phyloP scores from a whole-genome alignment of 2,329 filamentous ascomycete genomes.

The Penicillium sp. region DNA sequence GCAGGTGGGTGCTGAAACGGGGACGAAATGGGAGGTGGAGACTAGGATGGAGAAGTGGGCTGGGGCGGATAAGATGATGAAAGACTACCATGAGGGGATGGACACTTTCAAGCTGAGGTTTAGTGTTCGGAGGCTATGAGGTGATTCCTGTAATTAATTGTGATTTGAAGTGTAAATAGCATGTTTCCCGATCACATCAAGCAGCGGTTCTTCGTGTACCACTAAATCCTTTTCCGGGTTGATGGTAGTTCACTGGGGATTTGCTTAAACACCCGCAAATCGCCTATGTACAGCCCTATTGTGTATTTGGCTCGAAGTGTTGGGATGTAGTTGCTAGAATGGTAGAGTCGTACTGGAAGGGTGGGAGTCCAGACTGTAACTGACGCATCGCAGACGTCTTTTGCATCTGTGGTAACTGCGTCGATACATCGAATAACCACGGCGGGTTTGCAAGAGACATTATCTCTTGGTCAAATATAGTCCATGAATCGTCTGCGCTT shows the following conservation, averaged over 20 bases:
- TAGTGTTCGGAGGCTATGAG: slow-evolving; percentile 10
- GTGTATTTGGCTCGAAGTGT: background rate
- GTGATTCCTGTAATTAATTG: background rate
- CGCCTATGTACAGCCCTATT: background rate
- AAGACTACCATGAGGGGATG: slow-evolving; percentile 11
- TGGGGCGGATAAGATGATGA: slow-evolving; percentile 8
- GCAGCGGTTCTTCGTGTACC: background rate
- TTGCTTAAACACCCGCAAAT: background rate
- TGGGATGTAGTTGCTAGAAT: background rate
- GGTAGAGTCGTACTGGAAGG: slow-evolving; percentile 1
- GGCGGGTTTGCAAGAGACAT: slow-evolving; percentile 30
- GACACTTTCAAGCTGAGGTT: slow-evolving; percentile 19
- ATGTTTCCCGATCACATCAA: background rate
- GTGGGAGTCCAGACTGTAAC: background rate
- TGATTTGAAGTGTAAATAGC: background rate
- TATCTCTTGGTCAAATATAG: slow-evolving; percentile 33
- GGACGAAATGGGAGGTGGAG: slow-evolving; percentile 50
- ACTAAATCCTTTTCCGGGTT: background rate
- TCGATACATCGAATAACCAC: slow-evolving; percentile 25
- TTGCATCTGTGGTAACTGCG: slow-evolving; percentile 1
- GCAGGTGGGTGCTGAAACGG: slow-evolving; percentile 51
- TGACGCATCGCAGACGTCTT: slow-evolving; percentile 1
- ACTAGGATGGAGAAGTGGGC: slow-evolving; percentile 16
- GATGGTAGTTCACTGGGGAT: background rate
- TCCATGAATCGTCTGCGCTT: slow-evolving; percentile 28